Evolutionary conservation across 2,329 filamentous ascomycete genomes (phyloP).

Genomic region (Aspergillus hiratsukae): DNA sequence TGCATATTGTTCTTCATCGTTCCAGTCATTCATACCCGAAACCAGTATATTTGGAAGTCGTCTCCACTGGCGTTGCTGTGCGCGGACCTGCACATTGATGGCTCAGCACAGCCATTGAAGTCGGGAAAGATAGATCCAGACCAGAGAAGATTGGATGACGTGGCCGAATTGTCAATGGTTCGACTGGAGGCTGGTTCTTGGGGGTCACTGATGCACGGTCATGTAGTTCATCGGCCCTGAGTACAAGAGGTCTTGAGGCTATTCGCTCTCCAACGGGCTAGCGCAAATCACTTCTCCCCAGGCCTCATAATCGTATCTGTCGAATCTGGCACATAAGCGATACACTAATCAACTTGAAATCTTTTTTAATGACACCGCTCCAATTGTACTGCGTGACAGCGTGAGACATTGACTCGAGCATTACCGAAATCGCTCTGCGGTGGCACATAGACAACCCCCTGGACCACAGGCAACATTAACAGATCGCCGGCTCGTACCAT

Average conservation of each 20-base stretch:
- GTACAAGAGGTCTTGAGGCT: too few relatives aligned
- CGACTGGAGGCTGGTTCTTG: background rate
- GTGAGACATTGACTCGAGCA: too few relatives aligned
- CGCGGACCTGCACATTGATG: conserved; percentile 10
- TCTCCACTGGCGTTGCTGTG: conserved; percentile 21
- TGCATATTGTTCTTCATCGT: conserved; percentile 48
- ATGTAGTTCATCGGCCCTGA: background rate
- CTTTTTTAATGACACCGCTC: too few relatives aligned
- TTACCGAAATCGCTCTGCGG: too few relatives aligned
- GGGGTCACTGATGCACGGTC: background rate
- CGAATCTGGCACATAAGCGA: too few relatives aligned
- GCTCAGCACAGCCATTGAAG: background rate
- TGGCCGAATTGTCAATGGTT: background rate
- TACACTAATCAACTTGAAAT: too few relatives aligned
- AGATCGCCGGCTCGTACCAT: background rate
- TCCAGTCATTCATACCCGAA: conserved; percentile 29
- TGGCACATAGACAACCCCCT: too few relatives aligned
- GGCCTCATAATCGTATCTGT: too few relatives aligned
- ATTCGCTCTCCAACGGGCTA: too few relatives aligned
- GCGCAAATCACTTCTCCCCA: too few relatives aligned
- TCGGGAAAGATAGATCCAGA: background rate
- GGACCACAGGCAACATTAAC: too few relatives aligned
- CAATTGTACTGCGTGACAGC: too few relatives aligned
- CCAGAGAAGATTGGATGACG: background rate
- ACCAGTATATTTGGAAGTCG: conserved; percentile 25